Evolutionary conservation across 768 basidiomycete species (phyloP).

Genomic region (Gymnopilus dilepis): DNA sequence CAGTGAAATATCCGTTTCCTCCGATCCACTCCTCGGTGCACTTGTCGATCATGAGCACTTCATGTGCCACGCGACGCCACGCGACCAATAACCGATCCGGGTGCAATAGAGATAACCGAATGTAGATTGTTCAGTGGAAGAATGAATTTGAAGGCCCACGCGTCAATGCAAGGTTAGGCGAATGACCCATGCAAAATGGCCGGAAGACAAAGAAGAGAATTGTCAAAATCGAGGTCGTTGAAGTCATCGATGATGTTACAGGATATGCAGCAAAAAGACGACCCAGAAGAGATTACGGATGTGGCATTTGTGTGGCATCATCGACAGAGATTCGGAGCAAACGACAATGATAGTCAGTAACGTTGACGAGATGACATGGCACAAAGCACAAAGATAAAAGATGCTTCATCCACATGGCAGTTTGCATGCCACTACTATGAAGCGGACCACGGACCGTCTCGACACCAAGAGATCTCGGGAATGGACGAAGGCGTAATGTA

Average conservation of each 20-base stretch:
- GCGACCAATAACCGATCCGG: background rate
- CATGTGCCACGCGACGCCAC: slow-evolving; percentile 1
- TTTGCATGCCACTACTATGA: background rate
- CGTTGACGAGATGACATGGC: background rate
- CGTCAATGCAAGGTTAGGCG: background rate
- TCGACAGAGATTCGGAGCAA: background rate
- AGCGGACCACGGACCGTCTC: background rate
- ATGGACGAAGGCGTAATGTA: background rate
- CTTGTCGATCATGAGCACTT: slow-evolving; percentile 69
- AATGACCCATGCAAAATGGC: background rate
- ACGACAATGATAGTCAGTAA: background rate
- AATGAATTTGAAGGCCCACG: background rate
- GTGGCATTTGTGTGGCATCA: no score
- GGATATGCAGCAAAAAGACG: background rate
- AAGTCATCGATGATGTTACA: background rate
- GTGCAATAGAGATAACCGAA: slow-evolving; percentile 2
- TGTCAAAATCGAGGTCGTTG: background rate
- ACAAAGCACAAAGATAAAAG: background rate
- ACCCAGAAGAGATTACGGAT: background rate
- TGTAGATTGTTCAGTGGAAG: background rate
- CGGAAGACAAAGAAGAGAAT: background rate
- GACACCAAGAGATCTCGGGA: background rate
- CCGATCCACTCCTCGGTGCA: slow-evolving; percentile 68
- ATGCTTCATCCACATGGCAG: background rate
- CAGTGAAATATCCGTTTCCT: slow-evolving; percentile 77